phyloP scores from a whole-genome alignment of 2,329 filamentous ascomycete genomes.

The Xylaria digitata region DNA sequence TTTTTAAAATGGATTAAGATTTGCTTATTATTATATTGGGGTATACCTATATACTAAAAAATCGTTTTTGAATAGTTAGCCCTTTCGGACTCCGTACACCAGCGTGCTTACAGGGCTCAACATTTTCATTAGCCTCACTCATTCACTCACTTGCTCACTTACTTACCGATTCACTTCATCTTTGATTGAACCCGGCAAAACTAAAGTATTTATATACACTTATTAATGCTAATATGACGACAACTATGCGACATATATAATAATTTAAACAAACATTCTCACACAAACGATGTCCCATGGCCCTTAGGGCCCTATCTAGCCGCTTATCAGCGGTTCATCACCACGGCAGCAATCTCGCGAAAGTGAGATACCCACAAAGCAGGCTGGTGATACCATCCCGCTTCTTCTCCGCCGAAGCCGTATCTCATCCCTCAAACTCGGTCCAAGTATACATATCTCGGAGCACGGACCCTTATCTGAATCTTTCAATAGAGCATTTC shows the following conservation, averaged over 20 bases:
- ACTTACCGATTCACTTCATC: background rate
- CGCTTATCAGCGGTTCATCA: slow-evolving; percentile 30
- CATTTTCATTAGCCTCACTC: slow-evolving; percentile 30
- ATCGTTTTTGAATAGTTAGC: too few species aligned
- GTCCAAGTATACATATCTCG: slow-evolving; percentile 78
- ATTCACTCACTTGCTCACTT: slow-evolving; percentile 20
- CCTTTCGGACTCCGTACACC: too few species aligned
- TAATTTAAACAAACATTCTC: background rate
- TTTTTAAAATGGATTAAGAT: too few species aligned
- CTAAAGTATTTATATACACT: background rate
- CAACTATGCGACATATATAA: background rate
- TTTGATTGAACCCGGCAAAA: background rate
- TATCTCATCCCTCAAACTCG: slow-evolving; percentile 58
- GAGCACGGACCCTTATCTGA: slow-evolving; percentile 81
- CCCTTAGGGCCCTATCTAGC: slow-evolving; percentile 36
- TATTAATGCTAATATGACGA: slow-evolving; percentile 4
- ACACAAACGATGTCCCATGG: slow-evolving; percentile 26
- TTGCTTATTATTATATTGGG: too few species aligned
- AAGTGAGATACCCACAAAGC: slow-evolving; percentile 12
- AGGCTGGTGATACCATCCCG: slow-evolving; percentile 17
- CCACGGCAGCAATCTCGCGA: slow-evolving; percentile 9
- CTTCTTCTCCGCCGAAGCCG: slow-evolving; percentile 53
- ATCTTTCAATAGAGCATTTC: slow-evolving; percentile 93
- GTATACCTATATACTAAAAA: too few species aligned
- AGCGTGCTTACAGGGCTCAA: slow-evolving; percentile 12